Evolutionary conservation across 495 filamentous ascomycete genomes (phyloP).

Genomic region (Filosporella fistucella): DNA sequence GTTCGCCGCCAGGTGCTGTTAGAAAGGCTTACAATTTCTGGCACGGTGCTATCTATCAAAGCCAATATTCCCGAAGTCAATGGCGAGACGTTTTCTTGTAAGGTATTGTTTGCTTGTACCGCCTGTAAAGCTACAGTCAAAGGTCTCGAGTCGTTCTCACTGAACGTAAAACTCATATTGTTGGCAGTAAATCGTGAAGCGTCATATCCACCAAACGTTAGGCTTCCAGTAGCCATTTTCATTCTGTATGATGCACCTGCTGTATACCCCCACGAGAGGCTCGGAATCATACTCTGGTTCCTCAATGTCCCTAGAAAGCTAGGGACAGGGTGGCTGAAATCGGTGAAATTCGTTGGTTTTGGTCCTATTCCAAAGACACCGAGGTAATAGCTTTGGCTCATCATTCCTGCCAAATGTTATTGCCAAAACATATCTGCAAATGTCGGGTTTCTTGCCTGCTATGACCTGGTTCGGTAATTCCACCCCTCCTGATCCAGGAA

Average conservation of each 20-base stretch:
- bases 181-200: constrained; percentile 40
- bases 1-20: constrained; percentile 29
- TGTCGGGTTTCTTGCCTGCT: constrained; percentile 26
- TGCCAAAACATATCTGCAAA: constrained; percentile 20
- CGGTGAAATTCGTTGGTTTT: constrained; percentile 41
- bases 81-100: constrained; percentile 12
- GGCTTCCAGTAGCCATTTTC: constrained; percentile 40
- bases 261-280: constrained; percentile 50
- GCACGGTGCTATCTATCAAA: constrained; percentile 47
- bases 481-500: constrained; percentile 31
- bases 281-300: constrained; percentile 43
- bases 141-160: constrained; percentile 24
- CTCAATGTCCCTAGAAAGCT: constrained; percentile 46
- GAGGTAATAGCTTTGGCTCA: constrained; percentile 16
- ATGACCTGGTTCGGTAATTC: constrained; percentile 40
- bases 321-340: constrained; percentile 29
- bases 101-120: constrained; percentile 11
- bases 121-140: constrained; percentile 8
- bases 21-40: constrained; percentile 41
- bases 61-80: constrained; percentile 26
- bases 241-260: constrained; percentile 43
- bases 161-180: constrained; percentile 34
- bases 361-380: constrained; percentile 49
- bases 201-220: constrained; percentile 55
- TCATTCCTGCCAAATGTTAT: constrained; percentile 23